Evolutionary conservation across 257 asterid genomes (phyloP).

Genomic region (Henckelia pumila): DNA sequence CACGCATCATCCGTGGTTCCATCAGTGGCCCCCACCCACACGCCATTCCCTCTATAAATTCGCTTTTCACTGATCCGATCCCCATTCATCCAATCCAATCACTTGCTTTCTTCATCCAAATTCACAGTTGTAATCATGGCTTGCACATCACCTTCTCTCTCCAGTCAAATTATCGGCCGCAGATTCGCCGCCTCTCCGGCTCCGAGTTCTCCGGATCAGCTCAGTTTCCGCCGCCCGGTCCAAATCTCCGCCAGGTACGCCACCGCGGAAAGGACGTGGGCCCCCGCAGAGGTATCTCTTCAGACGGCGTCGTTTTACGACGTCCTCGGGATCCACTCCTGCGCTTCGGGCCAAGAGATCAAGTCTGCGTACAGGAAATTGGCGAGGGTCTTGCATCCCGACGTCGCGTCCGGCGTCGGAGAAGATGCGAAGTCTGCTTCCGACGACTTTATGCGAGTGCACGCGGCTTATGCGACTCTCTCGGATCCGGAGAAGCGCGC

Average conservation of each 20-base stretch:
- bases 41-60: background rate
- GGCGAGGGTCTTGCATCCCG: slow-evolving; percentile 34
- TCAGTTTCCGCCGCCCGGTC: slow-evolving; percentile 12
- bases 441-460: slow-evolving; percentile 32
- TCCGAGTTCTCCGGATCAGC: background rate
- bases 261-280: slow-evolving; percentile 19
- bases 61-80: background rate
- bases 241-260: slow-evolving; percentile 25
- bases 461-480: slow-evolving; percentile 37
- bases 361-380: slow-evolving; percentile 34
- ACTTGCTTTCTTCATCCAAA: background rate
- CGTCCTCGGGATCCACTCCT: slow-evolving; percentile 28
- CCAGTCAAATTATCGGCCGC: slow-evolving; percentile 14
- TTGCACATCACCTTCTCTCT: slow-evolving; percentile 15
- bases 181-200: slow-evolving; percentile 12
- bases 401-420: slow-evolving; percentile 3
- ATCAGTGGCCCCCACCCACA: background rate
- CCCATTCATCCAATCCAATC: background rate
- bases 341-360: slow-evolving; percentile 31
- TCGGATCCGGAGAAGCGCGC: slow-evolving; percentile 39
- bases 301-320: slow-evolving; percentile 27
- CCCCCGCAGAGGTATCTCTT: background rate
- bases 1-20: background rate
- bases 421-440: slow-evolving; percentile 17
- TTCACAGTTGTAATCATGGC: slow-evolving; percentile 26